Evolutionary conservation across 345 rosid genomes (phyloP), one percentile per base, ranked within the genome.

Genomic region (Brassica napus): DNA sequence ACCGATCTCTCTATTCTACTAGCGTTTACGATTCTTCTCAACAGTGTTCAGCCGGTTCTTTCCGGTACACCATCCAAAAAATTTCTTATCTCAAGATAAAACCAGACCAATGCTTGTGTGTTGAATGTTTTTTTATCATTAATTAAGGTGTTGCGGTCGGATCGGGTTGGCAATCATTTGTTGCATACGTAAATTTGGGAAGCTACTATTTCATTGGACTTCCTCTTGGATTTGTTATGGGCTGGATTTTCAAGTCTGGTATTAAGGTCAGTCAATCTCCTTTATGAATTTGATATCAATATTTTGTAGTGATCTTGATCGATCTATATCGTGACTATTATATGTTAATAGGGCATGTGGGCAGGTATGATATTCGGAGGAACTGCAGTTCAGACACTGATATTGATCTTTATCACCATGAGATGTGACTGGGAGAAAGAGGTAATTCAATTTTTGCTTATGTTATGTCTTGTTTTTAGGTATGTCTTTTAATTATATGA

Each of bases 31-130:
- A 77, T 94, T 72, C 80, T 92, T 74, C 93, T 94, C 87, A 94
- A 92, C 61, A 94, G 97, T 69, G 86, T 92, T 11, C 98, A 92
- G 63, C 97, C 97, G 12, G 72, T 94, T 79, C 91, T 92, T 58
- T 94, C 97, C 0, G 97, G 97, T 92, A 85, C 23, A 30, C 8
- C 9, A 9, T 39, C 44, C 44, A 39, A 8, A 0, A 8, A 6
- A 2, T 39, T 39, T 39, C 44, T 39, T 39, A 39, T 39, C 44
- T 39, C 44, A 39, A 8, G 44, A 26, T 0, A 24, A 1, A 59
- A 59, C 28, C 64, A 58, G 11, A 21, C 2, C 15, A 54, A 49
- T 15, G 23, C 15, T 54, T 54, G 59, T 15, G 44, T 16, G 18
- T 54, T 54, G 44, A 39, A 11, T 39, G 44, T 66, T 14, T 49